Evolutionary conservation across 345 rosid species (phyloP), one percentile per base, ranked within the genome.

Genomic region (Hirschfeldia incana): DNA sequence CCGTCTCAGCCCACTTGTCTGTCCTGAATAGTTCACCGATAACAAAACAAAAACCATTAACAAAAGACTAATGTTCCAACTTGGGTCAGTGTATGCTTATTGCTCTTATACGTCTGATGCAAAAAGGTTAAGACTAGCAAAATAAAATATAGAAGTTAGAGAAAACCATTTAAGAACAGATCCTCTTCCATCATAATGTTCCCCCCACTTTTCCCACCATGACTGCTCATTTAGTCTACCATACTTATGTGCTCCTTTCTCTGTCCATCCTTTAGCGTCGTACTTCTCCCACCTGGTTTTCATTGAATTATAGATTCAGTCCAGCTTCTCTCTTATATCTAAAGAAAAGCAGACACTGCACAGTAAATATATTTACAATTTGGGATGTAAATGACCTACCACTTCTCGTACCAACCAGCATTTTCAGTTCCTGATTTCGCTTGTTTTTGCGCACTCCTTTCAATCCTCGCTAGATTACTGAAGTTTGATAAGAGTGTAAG

Each of bases 171-270:
- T 95, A 46, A 93, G 88, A 83, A 95, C 93, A 58, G 98, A 92
- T 87, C 99, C 99, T 83, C 92, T 83, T 84, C 99, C 99, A 83
- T 95, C 99, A 68, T 90, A 95, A 83, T 95, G 92, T 81, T 95
- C 99, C 75, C 99, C 99, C 99, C 99, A 95, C 79, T 95, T 95
- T 83, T 95, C 99, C 99, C 99, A 95, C 98, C 99, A 95, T 27
- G 99, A 95, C 75, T 95, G 97, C 84, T 92, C 99, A 79, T 95
- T 95, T 73, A 92, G 83, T 83, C 93, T 87, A 73, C 99, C 99
- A 70, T 93, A 91, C 85, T 95, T 95, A 77, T 95, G 94, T 8
- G 99, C 99, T 36, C 99, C 98, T 83, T 95, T 95, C 87, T 95
- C 99, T 26, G 99, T 92, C 97, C 94, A 87, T 55, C 99, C 99